Evolutionary conservation across 2,329 filamentous ascomycete species (phyloP).

Genomic region (Colletotrichum navitas): DNA sequence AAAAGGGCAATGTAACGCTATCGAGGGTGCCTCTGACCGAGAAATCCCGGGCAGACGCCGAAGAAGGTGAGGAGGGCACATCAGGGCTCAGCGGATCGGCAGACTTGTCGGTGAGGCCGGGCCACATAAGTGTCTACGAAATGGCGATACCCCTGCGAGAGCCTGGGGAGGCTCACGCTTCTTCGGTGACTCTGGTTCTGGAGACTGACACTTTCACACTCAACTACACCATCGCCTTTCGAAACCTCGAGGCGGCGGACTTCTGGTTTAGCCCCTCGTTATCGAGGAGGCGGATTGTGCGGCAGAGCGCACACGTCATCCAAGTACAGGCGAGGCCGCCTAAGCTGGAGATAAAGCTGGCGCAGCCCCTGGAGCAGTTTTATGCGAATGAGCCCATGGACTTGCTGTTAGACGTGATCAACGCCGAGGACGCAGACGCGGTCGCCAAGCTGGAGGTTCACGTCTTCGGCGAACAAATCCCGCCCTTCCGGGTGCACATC

Average conservation of each 20-base stretch:
- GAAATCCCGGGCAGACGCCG: slow-evolving; percentile 4
- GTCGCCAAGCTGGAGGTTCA: slow-evolving; percentile 77
- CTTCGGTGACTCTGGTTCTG: slow-evolving; percentile 73
- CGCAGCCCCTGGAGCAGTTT: slow-evolving; percentile 76
- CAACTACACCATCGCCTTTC: slow-evolving; percentile 71
- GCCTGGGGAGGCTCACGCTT: slow-evolving; percentile 79
- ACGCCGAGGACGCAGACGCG: slow-evolving; percentile 86
- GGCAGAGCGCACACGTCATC: slow-evolving; percentile 67
- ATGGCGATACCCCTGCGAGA: slow-evolving; percentile 82
- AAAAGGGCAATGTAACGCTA: slow-evolving; percentile 45
- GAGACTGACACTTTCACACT: slow-evolving; percentile 75
- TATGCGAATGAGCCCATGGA: slow-evolving; percentile 85
- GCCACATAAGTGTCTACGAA: slow-evolving; percentile 77
- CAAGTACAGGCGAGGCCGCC: slow-evolving; percentile 89
- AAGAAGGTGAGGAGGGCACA: slow-evolving; percentile 47
- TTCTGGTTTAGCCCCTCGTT: slow-evolving; percentile 65
- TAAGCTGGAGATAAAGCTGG: slow-evolving; percentile 83
- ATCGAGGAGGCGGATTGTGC: slow-evolving; percentile 60
- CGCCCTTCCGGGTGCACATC: slow-evolving; percentile 58
- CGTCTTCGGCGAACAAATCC: slow-evolving; percentile 70
- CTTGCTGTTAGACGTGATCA: slow-evolving; percentile 78
- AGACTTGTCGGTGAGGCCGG: slow-evolving; percentile 75
- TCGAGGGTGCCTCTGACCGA: slow-evolving; percentile 47
- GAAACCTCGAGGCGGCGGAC: slow-evolving; percentile 55
- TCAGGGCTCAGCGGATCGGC: slow-evolving; percentile 45